Evolutionary conservation across 805 yeast species (phyloP).

Genomic region (Wickerhamomyces ciferrii): DNA sequence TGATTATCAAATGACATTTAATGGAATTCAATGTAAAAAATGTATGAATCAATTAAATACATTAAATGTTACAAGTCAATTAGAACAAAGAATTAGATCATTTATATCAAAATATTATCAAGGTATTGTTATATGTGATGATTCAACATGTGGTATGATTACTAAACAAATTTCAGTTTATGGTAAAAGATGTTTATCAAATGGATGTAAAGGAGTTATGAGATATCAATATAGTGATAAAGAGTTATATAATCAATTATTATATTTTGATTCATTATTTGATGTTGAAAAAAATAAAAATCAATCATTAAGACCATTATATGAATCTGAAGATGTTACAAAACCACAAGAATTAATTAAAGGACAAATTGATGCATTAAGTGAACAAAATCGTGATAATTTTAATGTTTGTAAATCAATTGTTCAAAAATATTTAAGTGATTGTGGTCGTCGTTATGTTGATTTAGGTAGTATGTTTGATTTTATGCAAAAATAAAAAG

Average conservation of each 20-base stretch:
- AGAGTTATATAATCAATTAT: slow-evolving; percentile 78
- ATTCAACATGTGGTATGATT: slow-evolving; percentile 67
- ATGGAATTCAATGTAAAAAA: slow-evolving; percentile 65
- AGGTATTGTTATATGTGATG: slow-evolving; percentile 86
- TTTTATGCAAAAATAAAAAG: slow-evolving; percentile 32
- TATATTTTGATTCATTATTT: slow-evolving; percentile 73
- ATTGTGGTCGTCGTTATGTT: slow-evolving; percentile 87
- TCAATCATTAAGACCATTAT: slow-evolving; percentile 48
- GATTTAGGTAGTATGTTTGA: slow-evolving; percentile 80
- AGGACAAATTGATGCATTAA: slow-evolving; percentile 65
- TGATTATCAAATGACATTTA: slow-evolving; percentile 54
- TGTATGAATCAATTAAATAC: slow-evolving; percentile 52
- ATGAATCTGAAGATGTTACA: slow-evolving; percentile 28
- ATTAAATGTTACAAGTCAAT: slow-evolving; percentile 58
- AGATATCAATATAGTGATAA: slow-evolving; percentile 71
- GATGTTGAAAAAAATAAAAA: slow-evolving; percentile 74
- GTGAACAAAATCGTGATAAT: slow-evolving; percentile 69
- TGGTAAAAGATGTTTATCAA: slow-evolving; percentile 72
- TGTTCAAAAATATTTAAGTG: slow-evolving; percentile 65
- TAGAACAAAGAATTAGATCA: slow-evolving; percentile 66
- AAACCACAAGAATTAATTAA: slow-evolving; percentile 27
- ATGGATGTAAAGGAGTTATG: slow-evolving; percentile 74
- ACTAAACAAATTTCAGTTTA: slow-evolving; percentile 88
- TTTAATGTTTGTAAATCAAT: slow-evolving; percentile 52
- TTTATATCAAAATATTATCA: slow-evolving; percentile 76